Conservation (phyloP, 805 yeast genomes). For the Saturnispora halmiae region DNA sequence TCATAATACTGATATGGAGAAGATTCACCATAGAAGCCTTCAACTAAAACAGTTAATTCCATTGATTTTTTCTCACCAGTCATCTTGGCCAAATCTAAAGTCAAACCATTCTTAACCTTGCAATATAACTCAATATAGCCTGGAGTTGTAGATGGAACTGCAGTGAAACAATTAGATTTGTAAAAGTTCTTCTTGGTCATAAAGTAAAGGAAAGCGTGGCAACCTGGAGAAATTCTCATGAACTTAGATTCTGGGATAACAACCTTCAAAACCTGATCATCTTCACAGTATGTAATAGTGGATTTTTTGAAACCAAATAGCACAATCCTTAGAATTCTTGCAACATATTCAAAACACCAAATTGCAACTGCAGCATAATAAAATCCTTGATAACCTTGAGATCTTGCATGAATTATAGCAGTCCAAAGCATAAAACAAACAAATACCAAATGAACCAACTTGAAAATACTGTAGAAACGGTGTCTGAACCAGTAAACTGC, state of each 20-base stretch:
- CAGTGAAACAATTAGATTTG: slow-evolving; percentile 61
- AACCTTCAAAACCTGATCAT: slow-evolving; percentile 41
- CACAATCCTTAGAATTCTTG: slow-evolving; percentile 33
- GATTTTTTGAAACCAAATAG: slow-evolving; percentile 34
- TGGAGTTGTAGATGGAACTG: slow-evolving; percentile 32
- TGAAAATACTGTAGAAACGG: slow-evolving; percentile 50
- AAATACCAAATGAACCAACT: slow-evolving; percentile 47
- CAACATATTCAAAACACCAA: slow-evolving; percentile 46
- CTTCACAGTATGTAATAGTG: slow-evolving; percentile 24
- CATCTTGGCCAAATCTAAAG: slow-evolving; percentile 32
- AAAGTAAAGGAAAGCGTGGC: slow-evolving; percentile 53
- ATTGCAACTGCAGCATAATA: slow-evolving; percentile 35
- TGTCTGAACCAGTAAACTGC: slow-evolving; percentile 38
- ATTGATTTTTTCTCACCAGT: slow-evolving; percentile 11
- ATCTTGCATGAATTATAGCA: slow-evolving; percentile 49
- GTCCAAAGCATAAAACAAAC: slow-evolving; percentile 45
- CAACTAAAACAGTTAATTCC: slow-evolving; percentile 36
- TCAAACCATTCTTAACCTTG: slow-evolving; percentile 51
- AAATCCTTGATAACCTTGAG: slow-evolving; percentile 26
- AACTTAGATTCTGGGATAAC: slow-evolving; percentile 37
- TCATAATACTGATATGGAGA: slow-evolving; percentile 43
- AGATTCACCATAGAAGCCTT: slow-evolving; percentile 67
- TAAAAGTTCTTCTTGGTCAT: slow-evolving; percentile 40
- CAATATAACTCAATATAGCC: slow-evolving; percentile 35
- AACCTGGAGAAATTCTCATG: slow-evolving; percentile 49